Conservation (phyloP, 176 grass and related monocot species). For the Olyra latifolia region DNA sequence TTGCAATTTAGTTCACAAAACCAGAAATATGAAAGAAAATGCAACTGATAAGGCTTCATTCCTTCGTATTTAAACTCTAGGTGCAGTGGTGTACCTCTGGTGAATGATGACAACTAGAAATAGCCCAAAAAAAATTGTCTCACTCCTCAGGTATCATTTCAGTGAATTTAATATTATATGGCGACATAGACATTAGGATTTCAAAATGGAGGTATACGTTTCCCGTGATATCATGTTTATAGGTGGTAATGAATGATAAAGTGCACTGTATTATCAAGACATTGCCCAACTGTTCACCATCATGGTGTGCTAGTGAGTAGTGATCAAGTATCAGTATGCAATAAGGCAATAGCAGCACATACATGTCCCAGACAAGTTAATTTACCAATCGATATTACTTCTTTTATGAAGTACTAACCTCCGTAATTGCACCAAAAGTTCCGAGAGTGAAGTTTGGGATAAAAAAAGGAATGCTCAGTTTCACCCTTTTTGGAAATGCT, state of each 20-base stretch:
- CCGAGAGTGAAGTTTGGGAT: constrained; percentile 95
- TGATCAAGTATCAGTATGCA: constrained; percentile 20
- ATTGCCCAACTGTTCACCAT: background rate
- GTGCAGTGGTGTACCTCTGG: background rate
- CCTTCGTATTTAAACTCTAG: background rate
- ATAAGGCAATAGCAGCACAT: constrained; percentile 13
- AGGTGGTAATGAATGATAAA: constrained; percentile 12
- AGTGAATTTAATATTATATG: background rate
- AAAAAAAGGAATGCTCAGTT: constrained; percentile 89
- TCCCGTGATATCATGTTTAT: background rate
- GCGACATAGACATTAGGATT: background rate
- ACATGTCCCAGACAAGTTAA: background rate
- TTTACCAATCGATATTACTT: constrained; percentile 1
- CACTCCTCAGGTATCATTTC: background rate
- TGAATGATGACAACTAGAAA: constrained; percentile 19
- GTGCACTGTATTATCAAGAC: background rate
- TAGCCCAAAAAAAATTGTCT: background rate
- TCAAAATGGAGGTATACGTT: background rate
- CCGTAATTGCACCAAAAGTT: constrained; percentile 93
- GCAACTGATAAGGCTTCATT: background rate
- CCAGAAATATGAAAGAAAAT: constrained; percentile 1
- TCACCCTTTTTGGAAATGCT: constrained; percentile 85
- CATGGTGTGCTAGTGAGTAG: constrained; percentile 1
- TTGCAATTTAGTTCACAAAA: constrained; percentile 15
- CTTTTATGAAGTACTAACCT: constrained; percentile 52